Conservation (phyloP, 2,329 filamentous ascomycete genomes). For the Aspergillus melleus region DNA sequence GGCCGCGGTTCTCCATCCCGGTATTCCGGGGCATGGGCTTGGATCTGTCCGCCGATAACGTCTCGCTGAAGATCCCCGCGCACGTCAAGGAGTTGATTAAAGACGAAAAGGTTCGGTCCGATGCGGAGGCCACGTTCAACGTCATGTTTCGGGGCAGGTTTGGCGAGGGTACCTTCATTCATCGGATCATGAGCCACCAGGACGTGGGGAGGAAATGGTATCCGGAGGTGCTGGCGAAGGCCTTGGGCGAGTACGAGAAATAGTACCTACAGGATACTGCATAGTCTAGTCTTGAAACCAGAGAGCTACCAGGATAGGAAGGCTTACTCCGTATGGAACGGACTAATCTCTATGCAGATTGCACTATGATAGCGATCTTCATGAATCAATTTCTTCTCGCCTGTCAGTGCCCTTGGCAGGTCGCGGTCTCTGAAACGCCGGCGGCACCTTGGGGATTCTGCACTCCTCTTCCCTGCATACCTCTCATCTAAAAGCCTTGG, state of each 20-base stretch:
- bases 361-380: not conserved
- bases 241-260: conserved; percentile 26
- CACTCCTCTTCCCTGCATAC: not conserved
- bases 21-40: conserved; percentile 39
- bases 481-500: conserved; percentile 5
- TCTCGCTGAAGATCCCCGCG: conserved; percentile 29
- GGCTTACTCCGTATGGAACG: not conserved
- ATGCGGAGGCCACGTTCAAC: conserved; percentile 40
- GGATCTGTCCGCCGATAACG: conserved; percentile 31
- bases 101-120: conserved; percentile 34
- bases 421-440: not conserved
- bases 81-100: conserved; percentile 32
- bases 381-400: not conserved
- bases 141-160: conserved; percentile 31
- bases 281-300: not conserved
- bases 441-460: not conserved
- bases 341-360: not conserved
- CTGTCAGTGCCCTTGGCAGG: not conserved
- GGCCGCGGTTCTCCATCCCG: conserved; percentile 37
- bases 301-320: not conserved
- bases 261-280: not conserved
- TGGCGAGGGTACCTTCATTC: conserved; percentile 36
- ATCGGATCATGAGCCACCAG: conserved; percentile 39
- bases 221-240: conserved; percentile 32
- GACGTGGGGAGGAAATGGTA: conserved; percentile 40